Conservation (phyloP, 1,139 yeast genomes). For the Saccharomyces hybrid region DNA sequence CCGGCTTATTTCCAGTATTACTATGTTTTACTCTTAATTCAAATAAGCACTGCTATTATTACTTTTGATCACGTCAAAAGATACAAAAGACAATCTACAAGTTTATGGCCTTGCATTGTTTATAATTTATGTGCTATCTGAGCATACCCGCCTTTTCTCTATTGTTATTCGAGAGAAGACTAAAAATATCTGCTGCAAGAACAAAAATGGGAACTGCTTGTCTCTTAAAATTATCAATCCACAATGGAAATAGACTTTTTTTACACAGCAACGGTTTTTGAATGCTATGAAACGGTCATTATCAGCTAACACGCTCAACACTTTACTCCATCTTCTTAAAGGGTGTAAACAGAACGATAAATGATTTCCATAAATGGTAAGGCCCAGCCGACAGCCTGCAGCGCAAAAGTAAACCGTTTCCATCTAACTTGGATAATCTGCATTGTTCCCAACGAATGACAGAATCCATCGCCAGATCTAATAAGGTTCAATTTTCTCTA, state of each 20-base stretch:
- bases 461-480: not conserved
- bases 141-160: not conserved
- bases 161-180: not conserved
- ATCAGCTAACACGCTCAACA: not conserved
- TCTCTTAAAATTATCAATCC: not conserved
- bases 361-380: not conserved
- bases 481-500: not conserved
- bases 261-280: not conserved
- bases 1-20: not conserved
- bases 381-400: not conserved
- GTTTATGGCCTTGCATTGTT: not conserved
- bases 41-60: not conserved
- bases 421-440: not conserved
- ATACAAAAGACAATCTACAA: not conserved
- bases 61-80: not conserved
- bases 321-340: not conserved
- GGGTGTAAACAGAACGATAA: not conserved
- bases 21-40: not conserved
- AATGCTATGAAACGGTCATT: not conserved
- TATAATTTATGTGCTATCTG: not conserved
- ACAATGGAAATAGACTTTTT: not conserved
- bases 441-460: not conserved
- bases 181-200: not conserved
- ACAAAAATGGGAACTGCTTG: not conserved
- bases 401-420: not conserved